These are phyloP conservation scores for Seminavis robusta DNA, from an alignment of 108 stramenopile species.

Conservation along the genomic window DNA sequence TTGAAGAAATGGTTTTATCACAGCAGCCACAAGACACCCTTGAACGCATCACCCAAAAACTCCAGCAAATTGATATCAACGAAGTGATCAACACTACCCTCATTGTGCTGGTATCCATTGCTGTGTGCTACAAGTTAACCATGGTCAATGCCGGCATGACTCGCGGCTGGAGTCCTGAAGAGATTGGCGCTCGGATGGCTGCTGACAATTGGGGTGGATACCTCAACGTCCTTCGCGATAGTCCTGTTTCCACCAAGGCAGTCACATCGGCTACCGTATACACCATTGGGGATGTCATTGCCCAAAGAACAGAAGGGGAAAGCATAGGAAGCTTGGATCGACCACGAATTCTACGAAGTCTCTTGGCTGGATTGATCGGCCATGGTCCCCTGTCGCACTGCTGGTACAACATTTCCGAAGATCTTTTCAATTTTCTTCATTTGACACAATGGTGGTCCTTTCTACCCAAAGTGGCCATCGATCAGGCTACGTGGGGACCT, in stretches of 20 bases:
- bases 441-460: conserved; percentile 60
- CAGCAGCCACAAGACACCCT: too few species aligned
- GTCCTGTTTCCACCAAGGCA: conserved; percentile 58
- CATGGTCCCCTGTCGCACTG: conserved; percentile 82
- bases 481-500: conserved; percentile 52
- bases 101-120: not conserved
- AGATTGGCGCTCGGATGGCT: conserved; percentile 41
- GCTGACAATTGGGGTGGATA: conserved; percentile 49
- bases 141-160: not conserved
- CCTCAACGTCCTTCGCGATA: conserved; percentile 15
- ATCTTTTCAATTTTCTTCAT: conserved; percentile 44
- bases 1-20: too few species aligned
- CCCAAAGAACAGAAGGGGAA: conserved; percentile 61
- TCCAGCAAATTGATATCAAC: too few species aligned
- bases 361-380: conserved; percentile 69
- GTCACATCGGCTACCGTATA: conserved; percentile 59
- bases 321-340: conserved; percentile 52
- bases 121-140: not conserved
- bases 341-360: conserved; percentile 46
- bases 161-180: conserved; percentile 2
- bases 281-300: conserved; percentile 71
- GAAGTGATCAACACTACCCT: conserved; percentile 26
- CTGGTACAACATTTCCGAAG: conserved; percentile 71
- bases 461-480: conserved; percentile 57
- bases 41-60: too few species aligned